Evolutionary conservation across 2,329 filamentous ascomycete species (phyloP).

Genomic region (Camillea tinctor): DNA sequence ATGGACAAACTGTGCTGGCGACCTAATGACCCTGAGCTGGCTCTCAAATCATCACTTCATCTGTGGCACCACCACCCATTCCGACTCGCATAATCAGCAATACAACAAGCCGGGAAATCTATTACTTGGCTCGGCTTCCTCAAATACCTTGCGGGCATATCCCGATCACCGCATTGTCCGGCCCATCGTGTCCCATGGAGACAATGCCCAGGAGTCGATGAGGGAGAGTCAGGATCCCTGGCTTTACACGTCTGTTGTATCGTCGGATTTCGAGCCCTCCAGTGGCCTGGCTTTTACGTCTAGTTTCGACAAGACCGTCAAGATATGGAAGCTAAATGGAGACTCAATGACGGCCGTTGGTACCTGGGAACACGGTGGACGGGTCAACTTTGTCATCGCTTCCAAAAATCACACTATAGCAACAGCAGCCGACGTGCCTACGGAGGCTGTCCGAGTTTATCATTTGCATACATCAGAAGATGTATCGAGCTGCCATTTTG

Average conservation of each 20-base stretch:
- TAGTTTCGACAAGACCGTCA: conserved; percentile 62
- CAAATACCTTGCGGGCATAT: conserved; percentile 48
- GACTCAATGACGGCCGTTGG: conserved; percentile 43
- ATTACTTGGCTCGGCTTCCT: conserved; percentile 49
- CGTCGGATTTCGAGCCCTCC: conserved; percentile 52
- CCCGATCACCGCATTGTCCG: conserved; percentile 57
- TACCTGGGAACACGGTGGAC: conserved; percentile 57
- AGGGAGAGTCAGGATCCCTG: conserved; percentile 58
- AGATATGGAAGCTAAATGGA: conserved; percentile 52
- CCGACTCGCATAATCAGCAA: conserved; percentile 61
- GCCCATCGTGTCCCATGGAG: conserved; percentile 50
- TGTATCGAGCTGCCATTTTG: conserved; percentile 14
- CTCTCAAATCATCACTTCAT: conserved; percentile 52
- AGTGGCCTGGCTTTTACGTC: conserved; percentile 54
- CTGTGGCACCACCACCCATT: conserved; percentile 63
- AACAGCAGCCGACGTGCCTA: conserved; percentile 56
- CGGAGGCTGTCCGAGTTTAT: conserved; percentile 58
- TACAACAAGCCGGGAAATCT: conserved; percentile 66
- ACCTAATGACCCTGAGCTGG: conserved; percentile 60
- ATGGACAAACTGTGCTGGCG: conserved; percentile 62
- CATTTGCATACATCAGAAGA: conserved; percentile 30
- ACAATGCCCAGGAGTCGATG: conserved; percentile 58
- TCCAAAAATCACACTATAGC: conserved; percentile 54
- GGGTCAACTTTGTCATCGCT: conserved; percentile 61
- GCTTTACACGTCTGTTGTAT: conserved; percentile 64